phyloP scores from a whole-genome alignment of 371 early-diverging fungal genomes.

The Parasitella parasitica region DNA sequence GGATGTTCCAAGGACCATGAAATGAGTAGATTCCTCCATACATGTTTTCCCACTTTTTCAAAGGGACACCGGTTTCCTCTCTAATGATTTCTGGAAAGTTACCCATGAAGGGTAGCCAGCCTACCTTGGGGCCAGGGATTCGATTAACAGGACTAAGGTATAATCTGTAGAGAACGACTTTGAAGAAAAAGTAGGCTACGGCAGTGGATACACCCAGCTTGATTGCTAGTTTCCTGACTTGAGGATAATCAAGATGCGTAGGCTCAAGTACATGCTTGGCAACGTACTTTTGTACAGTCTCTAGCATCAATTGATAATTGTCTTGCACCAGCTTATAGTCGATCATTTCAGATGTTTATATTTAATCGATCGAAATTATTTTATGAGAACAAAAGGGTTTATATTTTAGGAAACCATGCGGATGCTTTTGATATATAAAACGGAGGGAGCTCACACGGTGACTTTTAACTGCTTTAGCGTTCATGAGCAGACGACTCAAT shows the following conservation, averaged over 20 bases:
- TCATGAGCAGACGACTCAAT: not conserved
- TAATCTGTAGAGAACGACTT: constrained; percentile 43
- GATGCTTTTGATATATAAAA: not conserved
- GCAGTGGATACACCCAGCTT: constrained; percentile 16
- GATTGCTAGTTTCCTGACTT: constrained; percentile 2
- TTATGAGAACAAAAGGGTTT: too few species aligned
- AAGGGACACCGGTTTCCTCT: constrained; percentile 54
- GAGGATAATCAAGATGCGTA: not conserved
- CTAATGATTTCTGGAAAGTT: constrained; percentile 46
- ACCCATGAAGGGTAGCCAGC: constrained; percentile 54
- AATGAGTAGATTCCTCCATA: constrained; percentile 56
- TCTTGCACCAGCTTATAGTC: not conserved
- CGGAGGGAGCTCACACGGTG: not conserved
- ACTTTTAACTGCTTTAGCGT: not conserved
- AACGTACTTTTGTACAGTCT: constrained; percentile 4
- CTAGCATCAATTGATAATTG: constrained; percentile 5
- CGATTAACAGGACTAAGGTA: constrained; percentile 48
- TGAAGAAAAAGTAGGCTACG: constrained; percentile 14
- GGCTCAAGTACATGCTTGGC: constrained; percentile 4
- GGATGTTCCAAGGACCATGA: constrained; percentile 50
- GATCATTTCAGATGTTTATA: not conserved
- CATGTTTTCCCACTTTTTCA: constrained; percentile 51
- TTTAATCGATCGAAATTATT: too few species aligned
- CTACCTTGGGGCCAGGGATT: constrained; percentile 63
- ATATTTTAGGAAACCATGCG: not conserved